Conservation (phyloP, 2,329 filamentous ascomycete species). For the Moelleriella libera region DNA sequence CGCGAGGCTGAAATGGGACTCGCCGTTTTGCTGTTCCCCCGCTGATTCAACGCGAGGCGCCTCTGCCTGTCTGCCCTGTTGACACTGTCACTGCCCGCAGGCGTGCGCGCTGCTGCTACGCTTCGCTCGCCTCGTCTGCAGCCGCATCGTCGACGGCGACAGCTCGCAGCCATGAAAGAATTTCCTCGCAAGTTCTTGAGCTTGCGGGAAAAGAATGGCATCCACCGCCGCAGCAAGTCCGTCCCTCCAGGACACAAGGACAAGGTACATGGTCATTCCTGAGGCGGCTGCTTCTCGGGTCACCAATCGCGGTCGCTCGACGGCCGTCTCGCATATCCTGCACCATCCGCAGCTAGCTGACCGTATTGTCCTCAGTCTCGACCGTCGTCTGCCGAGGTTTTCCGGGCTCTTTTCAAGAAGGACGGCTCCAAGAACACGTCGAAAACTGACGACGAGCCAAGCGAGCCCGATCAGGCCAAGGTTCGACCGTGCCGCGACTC, state of each 20-base stretch:
- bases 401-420: conserved; percentile 50
- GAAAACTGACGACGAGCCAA: conserved; percentile 19
- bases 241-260: conserved; percentile 30
- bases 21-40: neutral
- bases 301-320: neutral
- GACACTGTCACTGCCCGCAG: neutral
- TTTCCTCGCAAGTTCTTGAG: conserved; percentile 54
- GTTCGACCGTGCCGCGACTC: conserved; percentile 1
- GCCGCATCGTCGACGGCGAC: neutral
- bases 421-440: conserved; percentile 38
- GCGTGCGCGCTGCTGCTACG: neutral
- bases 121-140: neutral
- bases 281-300: neutral
- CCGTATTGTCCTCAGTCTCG: conserved; percentile 23
- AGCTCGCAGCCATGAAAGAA: conserved; percentile 29
- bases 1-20: neutral
- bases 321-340: too few relatives aligned
- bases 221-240: conserved; percentile 40
- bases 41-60: neutral
- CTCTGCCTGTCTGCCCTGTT: neutral
- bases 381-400: conserved; percentile 39
- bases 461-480: conserved; percentile 20
- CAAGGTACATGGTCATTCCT: conserved; percentile 26
- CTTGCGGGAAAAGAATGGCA: conserved; percentile 49
- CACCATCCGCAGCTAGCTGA: neutral